A percentile compares a stretch with the other conserved stretches of the same genome.
Evolutionary conservation across 2,329 filamentous ascomycete genomes (phyloP).

Genomic region (Alternaria solani): DNA sequence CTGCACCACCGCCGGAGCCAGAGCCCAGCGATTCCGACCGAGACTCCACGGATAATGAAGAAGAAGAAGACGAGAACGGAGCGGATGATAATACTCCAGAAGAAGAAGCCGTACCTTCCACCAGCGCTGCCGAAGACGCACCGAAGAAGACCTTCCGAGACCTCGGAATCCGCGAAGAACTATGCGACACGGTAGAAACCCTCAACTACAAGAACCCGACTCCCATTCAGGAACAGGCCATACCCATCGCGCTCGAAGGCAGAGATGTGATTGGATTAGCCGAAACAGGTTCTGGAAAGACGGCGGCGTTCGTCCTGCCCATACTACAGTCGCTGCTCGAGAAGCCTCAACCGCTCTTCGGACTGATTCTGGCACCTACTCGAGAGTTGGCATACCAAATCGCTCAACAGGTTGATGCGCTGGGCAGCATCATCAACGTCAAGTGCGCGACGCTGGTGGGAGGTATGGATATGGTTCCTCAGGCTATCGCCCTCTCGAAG

Average conservation of each 20-base stretch:
- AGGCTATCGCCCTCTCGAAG: constrained; percentile 91
- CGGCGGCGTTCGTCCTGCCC: constrained; percentile 90
- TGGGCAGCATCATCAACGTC: constrained; percentile 88
- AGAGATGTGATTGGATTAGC: constrained; percentile 92
- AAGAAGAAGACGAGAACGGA: constrained; percentile 9
- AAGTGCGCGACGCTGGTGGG: constrained; percentile 87
- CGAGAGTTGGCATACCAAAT: constrained; percentile 94
- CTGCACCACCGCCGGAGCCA: constrained; percentile 29
- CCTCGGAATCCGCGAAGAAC: constrained; percentile 80
- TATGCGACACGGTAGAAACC: constrained; percentile 86
- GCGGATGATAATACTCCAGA: neutral
- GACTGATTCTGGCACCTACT: constrained; percentile 90
- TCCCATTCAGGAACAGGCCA: constrained; percentile 85
- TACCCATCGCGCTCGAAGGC: constrained; percentile 79
- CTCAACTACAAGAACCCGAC: constrained; percentile 88
- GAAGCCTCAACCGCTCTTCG: constrained; percentile 84
- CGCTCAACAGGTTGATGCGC: constrained; percentile 82
- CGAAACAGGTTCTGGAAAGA: constrained; percentile 96
- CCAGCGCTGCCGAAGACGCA: constrained; percentile 33
- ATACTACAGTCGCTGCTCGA: constrained; percentile 90
- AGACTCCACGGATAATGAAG: constrained; percentile 10
- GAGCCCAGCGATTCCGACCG: constrained; percentile 36
- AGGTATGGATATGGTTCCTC: constrained; percentile 94
- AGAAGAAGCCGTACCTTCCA: constrained; percentile 4
- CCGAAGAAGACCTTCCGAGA: constrained; percentile 72